Evolutionary conservation across 2,329 filamentous ascomycete species (phyloP).

Genomic region (Pyrenochaeta sp.): DNA sequence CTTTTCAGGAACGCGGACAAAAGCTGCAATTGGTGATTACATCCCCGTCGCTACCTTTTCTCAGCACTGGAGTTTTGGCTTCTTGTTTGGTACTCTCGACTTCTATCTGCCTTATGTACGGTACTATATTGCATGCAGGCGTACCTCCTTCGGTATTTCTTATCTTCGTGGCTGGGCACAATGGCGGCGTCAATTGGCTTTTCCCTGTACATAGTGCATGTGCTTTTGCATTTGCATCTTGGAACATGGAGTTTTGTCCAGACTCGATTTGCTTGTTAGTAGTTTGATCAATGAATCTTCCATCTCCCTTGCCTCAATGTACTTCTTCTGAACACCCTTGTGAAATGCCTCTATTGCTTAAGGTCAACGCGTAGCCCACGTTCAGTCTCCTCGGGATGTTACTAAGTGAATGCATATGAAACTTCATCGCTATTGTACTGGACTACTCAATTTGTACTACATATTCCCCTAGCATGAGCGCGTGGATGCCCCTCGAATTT

Average conservation of each 20-base stretch:
- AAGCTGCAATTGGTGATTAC: no score
- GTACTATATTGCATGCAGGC: neutral
- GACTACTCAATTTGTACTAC: no score
- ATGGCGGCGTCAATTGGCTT: neutral
- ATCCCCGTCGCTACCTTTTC: neutral
- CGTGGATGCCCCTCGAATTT: no score
- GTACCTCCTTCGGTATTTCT: neutral
- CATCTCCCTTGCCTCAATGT: no score
- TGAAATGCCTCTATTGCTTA: no score
- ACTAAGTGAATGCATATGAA: no score
- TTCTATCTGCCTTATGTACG: neutral
- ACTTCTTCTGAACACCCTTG: no score
- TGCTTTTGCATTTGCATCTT: conserved; percentile 1
- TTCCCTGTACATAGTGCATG: conserved; percentile 1
- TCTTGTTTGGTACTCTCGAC: neutral
- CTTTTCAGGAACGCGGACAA: no score
- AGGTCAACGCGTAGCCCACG: neutral
- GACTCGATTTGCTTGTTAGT: neutral
- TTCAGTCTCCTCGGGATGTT: no score
- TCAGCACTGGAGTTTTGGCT: neutral
- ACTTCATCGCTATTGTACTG: no score
- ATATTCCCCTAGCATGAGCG: no score
- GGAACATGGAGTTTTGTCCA: neutral
- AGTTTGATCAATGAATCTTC: neutral
- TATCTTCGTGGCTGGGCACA: neutral